Conservation (phyloP, 2,329 filamentous ascomycete species). For the Sporothrix globosa region DNA sequence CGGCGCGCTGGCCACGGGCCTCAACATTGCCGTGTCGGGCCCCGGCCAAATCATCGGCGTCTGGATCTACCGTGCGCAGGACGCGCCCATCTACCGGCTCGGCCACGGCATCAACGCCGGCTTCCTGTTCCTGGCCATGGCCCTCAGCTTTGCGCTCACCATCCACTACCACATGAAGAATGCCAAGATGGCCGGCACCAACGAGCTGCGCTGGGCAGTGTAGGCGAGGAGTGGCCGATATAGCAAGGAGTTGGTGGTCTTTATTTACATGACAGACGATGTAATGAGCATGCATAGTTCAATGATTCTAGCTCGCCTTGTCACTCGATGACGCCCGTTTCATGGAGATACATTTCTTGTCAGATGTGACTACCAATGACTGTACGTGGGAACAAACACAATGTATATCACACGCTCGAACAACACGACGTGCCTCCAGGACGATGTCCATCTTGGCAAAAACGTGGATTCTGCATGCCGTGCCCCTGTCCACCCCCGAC, state of each 20-base stretch:
- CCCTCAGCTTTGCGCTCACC: background rate
- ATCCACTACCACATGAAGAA: constrained; percentile 25
- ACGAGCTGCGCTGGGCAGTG: constrained; percentile 27
- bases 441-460: no score
- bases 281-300: no score
- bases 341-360: no score
- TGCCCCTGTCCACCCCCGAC: no score
- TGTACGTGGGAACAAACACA: no score
- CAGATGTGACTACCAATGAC: no score
- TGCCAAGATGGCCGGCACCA: constrained; percentile 18
- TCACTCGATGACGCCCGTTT: no score
- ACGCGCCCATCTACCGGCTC: constrained; percentile 58
- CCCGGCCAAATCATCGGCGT: constrained; percentile 62
- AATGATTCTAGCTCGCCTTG: no score
- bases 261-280: background rate
- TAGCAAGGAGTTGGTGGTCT: background rate
- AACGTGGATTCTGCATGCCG: no score
- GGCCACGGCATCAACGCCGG: constrained; percentile 60
- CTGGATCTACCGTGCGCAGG: constrained; percentile 61
- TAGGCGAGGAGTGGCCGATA: background rate
- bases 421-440: no score
- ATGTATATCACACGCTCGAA: no score
- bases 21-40: constrained; percentile 61
- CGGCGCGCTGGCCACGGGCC: constrained; percentile 58
- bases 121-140: constrained; percentile 45